Evolutionary conservation across 169 alveolate species (phyloP).

Genomic region (Babesia gibsoni): DNA sequence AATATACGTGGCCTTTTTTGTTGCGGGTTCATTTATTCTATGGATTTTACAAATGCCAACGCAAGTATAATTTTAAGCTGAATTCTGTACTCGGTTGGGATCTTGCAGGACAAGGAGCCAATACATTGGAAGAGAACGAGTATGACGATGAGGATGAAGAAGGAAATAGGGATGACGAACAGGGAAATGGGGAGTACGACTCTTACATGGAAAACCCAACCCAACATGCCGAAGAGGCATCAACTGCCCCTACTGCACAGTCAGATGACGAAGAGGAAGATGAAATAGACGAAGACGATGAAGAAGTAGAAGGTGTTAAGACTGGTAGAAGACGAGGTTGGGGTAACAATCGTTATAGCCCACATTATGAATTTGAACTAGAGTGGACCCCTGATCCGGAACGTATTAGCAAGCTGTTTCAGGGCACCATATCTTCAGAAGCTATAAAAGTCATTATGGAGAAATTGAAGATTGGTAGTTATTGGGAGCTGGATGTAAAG

Average conservation of each 20-base stretch:
- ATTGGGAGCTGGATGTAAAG: constrained; percentile 29
- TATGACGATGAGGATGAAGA: constrained; percentile 12
- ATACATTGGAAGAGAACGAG: constrained; percentile 5
- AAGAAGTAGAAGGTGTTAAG: constrained; percentile 16
- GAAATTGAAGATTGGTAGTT: constrained; percentile 14
- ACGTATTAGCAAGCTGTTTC: constrained; percentile 6
- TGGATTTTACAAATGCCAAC: constrained; percentile 31
- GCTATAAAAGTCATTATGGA: constrained; percentile 21
- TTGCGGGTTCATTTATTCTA: constrained; percentile 35
- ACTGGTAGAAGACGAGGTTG: constrained; percentile 28
- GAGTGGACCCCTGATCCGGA: constrained; percentile 54
- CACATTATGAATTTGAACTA: constrained; percentile 43
- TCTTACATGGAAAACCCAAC: not conserved
- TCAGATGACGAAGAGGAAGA: too few species aligned
- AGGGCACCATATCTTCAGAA: constrained; percentile 18
- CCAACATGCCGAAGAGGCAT: constrained; percentile 1
- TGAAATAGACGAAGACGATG: not conserved
- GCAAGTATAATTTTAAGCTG: constrained; percentile 24
- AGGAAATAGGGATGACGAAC: constrained; percentile 15
- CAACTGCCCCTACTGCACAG: not conserved
- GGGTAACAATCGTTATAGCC: constrained; percentile 47
- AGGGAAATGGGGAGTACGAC: constrained; percentile 8
- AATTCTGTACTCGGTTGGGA: constrained; percentile 43
- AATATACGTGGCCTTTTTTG: constrained; percentile 34
- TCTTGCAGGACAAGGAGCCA: not conserved